Percentiles rank a stretch among this genome's conserved stretches.
phyloP scores from a whole-genome alignment of 2,329 filamentous ascomycete species.

The Corinectria fuckeliana region DNA sequence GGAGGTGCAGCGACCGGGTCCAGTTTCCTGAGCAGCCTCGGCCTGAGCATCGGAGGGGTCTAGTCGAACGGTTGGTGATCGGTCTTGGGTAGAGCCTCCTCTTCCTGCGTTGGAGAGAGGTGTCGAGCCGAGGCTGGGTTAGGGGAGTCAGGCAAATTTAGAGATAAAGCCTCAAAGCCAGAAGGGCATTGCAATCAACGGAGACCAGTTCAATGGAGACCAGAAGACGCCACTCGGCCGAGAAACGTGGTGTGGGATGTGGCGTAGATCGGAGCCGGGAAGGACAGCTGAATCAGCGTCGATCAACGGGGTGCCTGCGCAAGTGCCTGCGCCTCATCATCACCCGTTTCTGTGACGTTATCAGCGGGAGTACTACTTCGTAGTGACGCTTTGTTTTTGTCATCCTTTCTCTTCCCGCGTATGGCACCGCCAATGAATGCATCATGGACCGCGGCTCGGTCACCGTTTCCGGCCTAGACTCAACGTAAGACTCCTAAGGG shows the following conservation, averaged over 20 bases:
- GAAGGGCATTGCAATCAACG: too few species aligned
- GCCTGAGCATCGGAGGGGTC: background rate
- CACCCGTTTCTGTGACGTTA: conserved; percentile 4
- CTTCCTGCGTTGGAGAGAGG: background rate
- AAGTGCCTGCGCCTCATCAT: background rate
- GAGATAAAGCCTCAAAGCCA: too few species aligned
- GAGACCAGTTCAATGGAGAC: too few species aligned
- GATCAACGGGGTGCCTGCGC: too few species aligned
- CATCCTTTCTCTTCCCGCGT: conserved; percentile 4
- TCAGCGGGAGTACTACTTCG: too few species aligned
- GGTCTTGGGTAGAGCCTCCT: background rate
- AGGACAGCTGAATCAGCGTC: background rate
- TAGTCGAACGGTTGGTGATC: background rate
- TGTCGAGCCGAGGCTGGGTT: conserved; percentile 18
- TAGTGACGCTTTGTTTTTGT: conserved; percentile 23
- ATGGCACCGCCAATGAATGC: conserved; percentile 16
- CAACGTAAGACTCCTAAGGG: background rate
- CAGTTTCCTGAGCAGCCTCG: conserved; percentile 1
- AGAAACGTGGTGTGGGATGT: conserved; percentile 12
- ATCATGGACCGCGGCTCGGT: conserved; percentile 23
- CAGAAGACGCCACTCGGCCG: conserved; percentile 25
- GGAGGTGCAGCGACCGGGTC: background rate
- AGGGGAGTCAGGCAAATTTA: conserved; percentile 9
- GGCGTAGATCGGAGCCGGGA: background rate
- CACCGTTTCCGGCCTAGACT: conserved; percentile 31